Evolutionary conservation across 768 basidiomycete species (phyloP), one percentile per base, ranked within the genome.

Genomic region (Sporobolomyces phaffii): DNA sequence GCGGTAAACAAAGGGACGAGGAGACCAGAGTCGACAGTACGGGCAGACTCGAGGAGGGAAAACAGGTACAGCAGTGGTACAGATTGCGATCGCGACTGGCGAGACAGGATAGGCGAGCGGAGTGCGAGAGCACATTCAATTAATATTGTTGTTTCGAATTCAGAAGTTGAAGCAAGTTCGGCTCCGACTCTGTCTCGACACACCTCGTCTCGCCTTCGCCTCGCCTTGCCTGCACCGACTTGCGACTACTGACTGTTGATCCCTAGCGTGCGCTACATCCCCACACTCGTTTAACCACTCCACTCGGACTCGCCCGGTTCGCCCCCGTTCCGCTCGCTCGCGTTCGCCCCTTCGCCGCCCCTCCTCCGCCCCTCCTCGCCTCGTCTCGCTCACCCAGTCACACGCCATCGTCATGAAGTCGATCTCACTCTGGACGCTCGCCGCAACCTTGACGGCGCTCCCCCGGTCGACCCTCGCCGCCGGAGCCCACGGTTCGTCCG

Each of bases 221-320:
- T 17, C 38, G 10, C 38, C 10, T 38, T 11, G n/a, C 47, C 28
- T 47, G 36, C 40, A 26, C 31, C 7, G 26, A n/a, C 34, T 11
- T 34, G 10, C 20, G 13, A 18, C 45, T 34, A 20, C 31, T 36
- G 22, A 6, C 20, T 7, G 43, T 44, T 20, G 20, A 6, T 44
- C 43, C 13, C 20, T n/a, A n/a, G 11, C 10, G 43, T 13, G 15
- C 20, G 24, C n/a, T 22, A 29, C 6, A 24, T 17, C 15, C 48
- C 53, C 38, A 59, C 56, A 59, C 64, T 65, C 64, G 40, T 52
- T 58, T 64, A 13, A 18, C 9, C 24, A n/a, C 6, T 18, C 50
- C 50, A 9, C 29, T 9, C 50, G 29, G 8, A 38, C 38, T 15
- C 49, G 13, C 26, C 8, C 52, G 13, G 1, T 26, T 6, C 20